These are phyloP conservation scores for Cadophora sp. DNA, from an alignment of 2,329 filamentous ascomycete genomes.

Conservation along the genomic window DNA sequence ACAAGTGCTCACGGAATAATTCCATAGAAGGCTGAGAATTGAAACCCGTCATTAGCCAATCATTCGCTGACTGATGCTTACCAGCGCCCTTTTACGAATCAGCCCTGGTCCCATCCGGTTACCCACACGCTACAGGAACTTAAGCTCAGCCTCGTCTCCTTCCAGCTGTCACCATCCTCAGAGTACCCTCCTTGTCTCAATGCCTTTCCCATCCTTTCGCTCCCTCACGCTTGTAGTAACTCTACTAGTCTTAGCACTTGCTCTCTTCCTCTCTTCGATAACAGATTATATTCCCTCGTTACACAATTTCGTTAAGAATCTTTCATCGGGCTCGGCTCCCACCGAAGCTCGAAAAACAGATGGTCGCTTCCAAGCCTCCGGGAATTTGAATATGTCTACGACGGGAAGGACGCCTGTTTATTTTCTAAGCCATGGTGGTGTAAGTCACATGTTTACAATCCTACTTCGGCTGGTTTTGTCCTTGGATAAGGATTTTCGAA, in stretches of 20 bases:
- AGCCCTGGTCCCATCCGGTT: not conserved
- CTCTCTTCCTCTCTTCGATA: constrained; percentile 26
- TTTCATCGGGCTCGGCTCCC: constrained; percentile 11
- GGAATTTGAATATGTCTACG: constrained; percentile 27
- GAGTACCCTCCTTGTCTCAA: not conserved
- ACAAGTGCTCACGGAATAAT: not conserved
- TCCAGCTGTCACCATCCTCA: not conserved
- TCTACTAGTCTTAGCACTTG: constrained; percentile 17
- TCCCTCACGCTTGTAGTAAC: not conserved
- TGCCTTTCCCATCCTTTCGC: constrained; percentile 12
- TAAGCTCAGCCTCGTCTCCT: constrained; percentile 11
- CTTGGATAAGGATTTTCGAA: not conserved
- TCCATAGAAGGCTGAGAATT: constrained; percentile 4
- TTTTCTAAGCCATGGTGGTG: constrained; percentile 40
- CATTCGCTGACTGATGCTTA: constrained; percentile 9
- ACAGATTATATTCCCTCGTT: constrained; percentile 10
- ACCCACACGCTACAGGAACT: not conserved
- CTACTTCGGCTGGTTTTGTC: not conserved
- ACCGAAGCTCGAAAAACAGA: not conserved
- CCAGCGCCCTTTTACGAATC: constrained; percentile 16
- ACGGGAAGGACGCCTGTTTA: constrained; percentile 35
- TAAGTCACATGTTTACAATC: constrained; percentile 24
- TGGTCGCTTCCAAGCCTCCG: not conserved
- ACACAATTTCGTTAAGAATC: constrained; percentile 9
- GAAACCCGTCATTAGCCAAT: not conserved